Base-by-base conservation (phyloP, 1,139 yeast genomes). In the Yamadazyma atmosphaerica region DNA sequence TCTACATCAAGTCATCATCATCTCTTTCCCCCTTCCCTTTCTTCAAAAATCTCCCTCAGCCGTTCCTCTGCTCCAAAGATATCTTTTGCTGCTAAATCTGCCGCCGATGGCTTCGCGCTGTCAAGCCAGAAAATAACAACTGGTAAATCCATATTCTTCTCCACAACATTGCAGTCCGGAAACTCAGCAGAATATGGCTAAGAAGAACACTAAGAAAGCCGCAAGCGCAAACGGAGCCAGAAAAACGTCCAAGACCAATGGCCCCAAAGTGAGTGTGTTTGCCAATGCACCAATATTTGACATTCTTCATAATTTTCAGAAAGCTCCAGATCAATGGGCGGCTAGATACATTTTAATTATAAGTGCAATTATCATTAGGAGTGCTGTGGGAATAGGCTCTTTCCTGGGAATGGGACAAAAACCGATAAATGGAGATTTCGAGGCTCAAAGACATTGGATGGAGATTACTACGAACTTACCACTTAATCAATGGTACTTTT, bases 381-480 rank as follows among this genome's bases (percentile, higher is more conserved):
- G 88, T 35, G 96, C 95, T 1, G 83, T 92, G 13, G 96, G 97
- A 0, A 68, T 90, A 33, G 98, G 98, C 0, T 77, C 90, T 3
- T 90, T 80, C 56, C 88, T 95, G 35, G 98, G 95, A 0, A 59
- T 63, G 47, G 65, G 69, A 8, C 65, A 70, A 3, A 79, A 83
- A 11, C 98, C 98, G 6, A 77, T 87, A 77, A 81, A 71, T 65
- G 98, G 98, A 3, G 98, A 92, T 58, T 92, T 92, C 56, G 99
- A 94, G 61, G 98, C 98, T 0, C 98, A 94, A 60, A 74, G 98
- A 48, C 98, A 92, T 58, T 92, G 98, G 98, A 77, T 92, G 79
- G 98, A 94, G 59, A 69, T 92, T 41, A 90, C 98, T 0, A 79
- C 73, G 32, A 79, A 82, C 49, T 59, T 90, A 38, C 95, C 96